A percentile compares a stretch with the other conserved stretches of the same genome.
phyloP scores from a whole-genome alignment of 2,329 filamentous ascomycete genomes.

The Dissoconium aciculare region DNA sequence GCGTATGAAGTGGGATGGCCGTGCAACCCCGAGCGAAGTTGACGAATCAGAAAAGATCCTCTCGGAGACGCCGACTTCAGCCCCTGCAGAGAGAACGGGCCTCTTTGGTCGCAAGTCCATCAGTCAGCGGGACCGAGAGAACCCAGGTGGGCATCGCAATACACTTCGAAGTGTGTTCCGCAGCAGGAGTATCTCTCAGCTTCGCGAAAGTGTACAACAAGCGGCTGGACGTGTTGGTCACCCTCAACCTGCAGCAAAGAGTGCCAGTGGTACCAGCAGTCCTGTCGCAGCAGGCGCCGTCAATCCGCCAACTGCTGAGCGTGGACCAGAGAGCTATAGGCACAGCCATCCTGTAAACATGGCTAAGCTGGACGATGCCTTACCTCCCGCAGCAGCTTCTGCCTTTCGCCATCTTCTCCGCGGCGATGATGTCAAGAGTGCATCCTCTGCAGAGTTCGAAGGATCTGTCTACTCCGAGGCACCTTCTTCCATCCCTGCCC shows the following conservation, averaged over 20 bases:
- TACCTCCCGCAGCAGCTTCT: slow-evolving; percentile 20
- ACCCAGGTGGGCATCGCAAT: slow-evolving; percentile 24
- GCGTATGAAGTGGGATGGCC: slow-evolving; percentile 42
- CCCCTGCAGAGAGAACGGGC: slow-evolving; percentile 6
- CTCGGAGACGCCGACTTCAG: slow-evolving; percentile 7
- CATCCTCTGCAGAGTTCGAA: slow-evolving; percentile 10
- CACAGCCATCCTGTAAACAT: slow-evolving; percentile 11
- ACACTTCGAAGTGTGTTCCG: slow-evolving; percentile 46
- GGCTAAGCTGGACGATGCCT: slow-evolving; percentile 13
- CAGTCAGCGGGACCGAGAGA: slow-evolving; percentile 12
- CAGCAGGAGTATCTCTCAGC: slow-evolving; percentile 48
- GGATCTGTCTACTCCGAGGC: slow-evolving; percentile 10
- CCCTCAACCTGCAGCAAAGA: slow-evolving; percentile 9
- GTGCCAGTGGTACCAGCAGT: slow-evolving; percentile 21
- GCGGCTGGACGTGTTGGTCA: slow-evolving; percentile 17
- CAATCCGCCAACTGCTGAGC: slow-evolving; percentile 31
- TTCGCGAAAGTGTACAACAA: slow-evolving; percentile 30
- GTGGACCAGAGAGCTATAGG: slow-evolving; percentile 7
- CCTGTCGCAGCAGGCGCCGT: slow-evolving; percentile 31
- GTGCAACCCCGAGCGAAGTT: slow-evolving; percentile 15
- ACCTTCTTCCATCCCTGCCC: slow-evolving; percentile 29
- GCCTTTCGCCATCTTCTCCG: slow-evolving; percentile 5
- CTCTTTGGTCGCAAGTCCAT: slow-evolving; percentile 22
- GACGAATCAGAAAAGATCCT: slow-evolving; percentile 11
- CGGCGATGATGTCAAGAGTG: slow-evolving; percentile 5